Evolutionary conservation across 1,139 yeast genomes (phyloP).

Genomic region (Trichomonascaceae sp.): DNA sequence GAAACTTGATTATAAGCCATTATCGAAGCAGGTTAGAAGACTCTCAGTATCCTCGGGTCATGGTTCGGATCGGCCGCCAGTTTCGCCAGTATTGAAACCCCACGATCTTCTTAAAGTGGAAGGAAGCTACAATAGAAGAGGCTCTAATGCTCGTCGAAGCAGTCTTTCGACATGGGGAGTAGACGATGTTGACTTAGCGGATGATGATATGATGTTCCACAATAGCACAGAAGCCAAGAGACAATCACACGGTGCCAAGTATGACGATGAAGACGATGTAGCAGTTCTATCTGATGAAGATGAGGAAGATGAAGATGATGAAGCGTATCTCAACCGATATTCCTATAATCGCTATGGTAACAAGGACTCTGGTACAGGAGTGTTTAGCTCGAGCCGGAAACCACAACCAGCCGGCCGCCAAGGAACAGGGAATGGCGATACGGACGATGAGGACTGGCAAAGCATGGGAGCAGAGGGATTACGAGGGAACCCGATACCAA

Average conservation of each 20-base stretch:
- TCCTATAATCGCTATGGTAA: constrained; percentile 17
- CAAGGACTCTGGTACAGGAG: background rate
- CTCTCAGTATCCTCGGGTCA: constrained; percentile 46
- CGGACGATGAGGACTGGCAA: constrained; percentile 96
- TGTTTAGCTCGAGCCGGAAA: background rate
- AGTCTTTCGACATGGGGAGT: constrained; percentile 9
- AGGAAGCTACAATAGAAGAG: constrained; percentile 1
- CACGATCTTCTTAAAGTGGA: constrained; percentile 2
- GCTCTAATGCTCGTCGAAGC: constrained; percentile 11
- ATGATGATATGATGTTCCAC: constrained; percentile 31
- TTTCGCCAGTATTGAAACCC: constrained; percentile 21
- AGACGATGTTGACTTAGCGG: constrained; percentile 42
- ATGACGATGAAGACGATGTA: constrained; percentile 22
- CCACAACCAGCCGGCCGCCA: constrained; percentile 3
- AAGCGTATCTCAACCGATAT: constrained; percentile 14
- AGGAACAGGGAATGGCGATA: constrained; percentile 37
- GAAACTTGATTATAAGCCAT: constrained; percentile 35
- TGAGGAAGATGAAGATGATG: constrained; percentile 33
- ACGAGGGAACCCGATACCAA: constrained; percentile 20
- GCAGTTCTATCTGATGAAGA: constrained; percentile 20
- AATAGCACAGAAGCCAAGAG: constrained; percentile 12
- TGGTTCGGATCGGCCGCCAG: constrained; percentile 19
- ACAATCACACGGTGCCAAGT: constrained; percentile 7
- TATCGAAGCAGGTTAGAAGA: constrained; percentile 27
- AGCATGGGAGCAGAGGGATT: constrained; percentile 65